These are phyloP conservation scores for Fusarium chuoi DNA, from an alignment of 2,329 filamentous ascomycete genomes.

Conservation along the genomic window DNA sequence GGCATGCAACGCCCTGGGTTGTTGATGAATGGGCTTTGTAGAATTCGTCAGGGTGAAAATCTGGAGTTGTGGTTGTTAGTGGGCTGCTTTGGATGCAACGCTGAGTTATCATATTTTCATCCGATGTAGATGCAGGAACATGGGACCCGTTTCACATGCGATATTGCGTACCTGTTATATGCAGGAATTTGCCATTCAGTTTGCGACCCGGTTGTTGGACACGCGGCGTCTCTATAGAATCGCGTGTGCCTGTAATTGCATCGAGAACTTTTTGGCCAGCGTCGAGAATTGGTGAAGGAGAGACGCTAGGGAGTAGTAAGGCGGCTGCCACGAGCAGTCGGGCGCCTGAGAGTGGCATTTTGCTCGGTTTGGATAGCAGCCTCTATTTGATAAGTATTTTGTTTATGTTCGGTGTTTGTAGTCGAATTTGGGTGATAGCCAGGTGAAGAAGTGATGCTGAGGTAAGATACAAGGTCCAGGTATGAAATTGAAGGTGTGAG, in stretches of 20 bases:
- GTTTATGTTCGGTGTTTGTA: not conserved
- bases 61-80: slow-evolving; percentile 58
- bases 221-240: slow-evolving; percentile 23
- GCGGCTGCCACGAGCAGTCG: slow-evolving; percentile 46
- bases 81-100: slow-evolving; percentile 1
- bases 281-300: slow-evolving; percentile 39
- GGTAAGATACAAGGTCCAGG: slow-evolving; percentile 3
- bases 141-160: not conserved
- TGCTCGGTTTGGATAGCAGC: not conserved
- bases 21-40: slow-evolving; percentile 85
- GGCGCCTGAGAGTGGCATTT: slow-evolving; percentile 42
- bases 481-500: slow-evolving; percentile 21
- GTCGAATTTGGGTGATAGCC: slow-evolving; percentile 4
- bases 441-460: not conserved
- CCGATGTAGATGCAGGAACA: slow-evolving; percentile 19
- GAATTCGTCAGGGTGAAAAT: slow-evolving; percentile 90
- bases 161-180: slow-evolving; percentile 78
- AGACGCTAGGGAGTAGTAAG: slow-evolving; percentile 35
- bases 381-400: not conserved
- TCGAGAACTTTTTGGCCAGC: slow-evolving; percentile 33
- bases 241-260: slow-evolving; percentile 16
- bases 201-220: slow-evolving; percentile 50
- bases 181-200: slow-evolving; percentile 81
- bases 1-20: slow-evolving; percentile 76
- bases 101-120: slow-evolving; percentile 6